Evolutionary conservation across 495 filamentous ascomycete genomes (phyloP).

Genomic region (Podospora conica): DNA sequence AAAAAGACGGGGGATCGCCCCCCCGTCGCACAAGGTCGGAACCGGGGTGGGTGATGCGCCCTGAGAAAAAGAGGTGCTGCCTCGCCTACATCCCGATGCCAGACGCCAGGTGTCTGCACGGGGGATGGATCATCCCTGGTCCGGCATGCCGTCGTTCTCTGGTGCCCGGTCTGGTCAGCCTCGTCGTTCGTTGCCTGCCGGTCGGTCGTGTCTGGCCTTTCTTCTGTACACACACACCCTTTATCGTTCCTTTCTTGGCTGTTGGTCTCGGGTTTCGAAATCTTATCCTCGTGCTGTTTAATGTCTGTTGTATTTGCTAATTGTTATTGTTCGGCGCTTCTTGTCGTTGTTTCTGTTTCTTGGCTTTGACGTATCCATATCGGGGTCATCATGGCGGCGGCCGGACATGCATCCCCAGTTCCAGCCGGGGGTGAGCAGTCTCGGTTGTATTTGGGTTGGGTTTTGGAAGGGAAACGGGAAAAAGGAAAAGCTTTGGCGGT

Average conservation of each 20-base stretch:
- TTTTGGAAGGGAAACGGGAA: background rate
- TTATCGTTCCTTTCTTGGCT: background rate
- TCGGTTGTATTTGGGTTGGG: background rate
- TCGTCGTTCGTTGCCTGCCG: too few species aligned
- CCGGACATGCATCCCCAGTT: background rate
- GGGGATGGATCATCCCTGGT: background rate
- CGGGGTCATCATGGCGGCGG: background rate
- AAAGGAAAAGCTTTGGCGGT: background rate
- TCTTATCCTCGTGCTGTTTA: background rate
- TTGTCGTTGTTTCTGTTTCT: background rate
- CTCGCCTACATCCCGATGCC: background rate
- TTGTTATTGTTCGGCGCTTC: background rate
- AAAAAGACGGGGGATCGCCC: background rate
- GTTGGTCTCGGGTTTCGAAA: background rate
- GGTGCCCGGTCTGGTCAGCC: too few species aligned
- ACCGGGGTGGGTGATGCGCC: background rate
- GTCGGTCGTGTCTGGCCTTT: background rate
- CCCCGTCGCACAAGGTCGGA: background rate
- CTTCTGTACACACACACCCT: background rate
- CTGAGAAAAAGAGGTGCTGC: background rate
- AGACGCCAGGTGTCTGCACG: background rate
- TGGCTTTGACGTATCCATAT: background rate
- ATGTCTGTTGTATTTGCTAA: background rate
- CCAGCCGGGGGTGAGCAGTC: background rate
- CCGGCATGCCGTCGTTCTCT: background rate